Evolutionary conservation across 1,284 basidiomycete genomes (phyloP), one percentile per base, ranked within the genome.

Genomic region (Trametes polyzona): DNA sequence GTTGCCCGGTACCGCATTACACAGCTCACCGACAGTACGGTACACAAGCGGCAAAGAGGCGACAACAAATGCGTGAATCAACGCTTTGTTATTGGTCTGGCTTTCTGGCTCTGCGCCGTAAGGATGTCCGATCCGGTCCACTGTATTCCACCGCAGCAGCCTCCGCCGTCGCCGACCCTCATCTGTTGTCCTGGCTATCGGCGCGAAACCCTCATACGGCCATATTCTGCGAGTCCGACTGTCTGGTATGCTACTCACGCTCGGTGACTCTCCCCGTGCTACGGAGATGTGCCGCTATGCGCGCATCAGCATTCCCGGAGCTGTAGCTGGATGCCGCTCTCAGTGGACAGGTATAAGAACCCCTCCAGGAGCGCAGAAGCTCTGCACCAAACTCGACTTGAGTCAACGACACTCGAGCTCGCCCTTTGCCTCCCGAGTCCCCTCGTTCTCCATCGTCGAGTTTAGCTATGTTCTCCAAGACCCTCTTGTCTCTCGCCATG

Each of bases 381-480:
- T 5, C 41, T 26, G 23, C 26, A 42, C 41, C 24, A 42, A 27
- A 42, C 41, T 26, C 41, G 41, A 42, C 41, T 27, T 16, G 41
- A 42, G 29, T 32, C 29, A 44, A 19, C 30, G 43, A 44, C 43
- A 32, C n/a, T 32, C 29, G 41, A 42, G 23, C 41, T 42, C 26
- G 29, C 29, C 7, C 29, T 1, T 19, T 12, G 8, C 7, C 30
- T 14, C 30, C 30, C 30, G 14, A 44, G 26, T 19, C 29, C 6
- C 26, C 41, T 42, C 24, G 24, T 27, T 27, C 41, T 26, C 24
- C 41, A n/a, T 10, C n/a, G 46, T 36, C 46, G 24, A 36, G 23
- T 17, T 47, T 32, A 23, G 24, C 23, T 27, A 61, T 61, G 59
- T 48, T 54, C 19, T 35, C 40, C 47, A 57, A 49, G 41, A 16